Conservation (phyloP, 2,329 filamentous ascomycete genomes). For the Hymenoscyphus scutula region DNA sequence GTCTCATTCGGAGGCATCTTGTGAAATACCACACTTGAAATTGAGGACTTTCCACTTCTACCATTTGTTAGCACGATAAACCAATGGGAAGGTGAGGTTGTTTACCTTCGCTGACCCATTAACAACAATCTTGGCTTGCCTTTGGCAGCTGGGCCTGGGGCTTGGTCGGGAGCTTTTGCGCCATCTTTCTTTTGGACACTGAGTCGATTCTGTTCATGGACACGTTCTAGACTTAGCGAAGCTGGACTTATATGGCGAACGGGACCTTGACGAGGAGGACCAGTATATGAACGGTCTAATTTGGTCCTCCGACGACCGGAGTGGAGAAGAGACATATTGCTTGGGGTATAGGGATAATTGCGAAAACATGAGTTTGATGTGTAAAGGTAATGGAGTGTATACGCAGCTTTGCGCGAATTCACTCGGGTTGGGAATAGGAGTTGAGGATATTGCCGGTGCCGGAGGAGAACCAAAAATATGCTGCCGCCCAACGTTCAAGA, state of each 20-base stretch:
- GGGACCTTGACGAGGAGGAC: conserved; percentile 36
- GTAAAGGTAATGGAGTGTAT: conserved; percentile 6
- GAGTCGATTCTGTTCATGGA: conserved; percentile 59
- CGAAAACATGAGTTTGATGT: conserved; percentile 5
- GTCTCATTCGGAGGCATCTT: conserved; percentile 96
- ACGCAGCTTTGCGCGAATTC: conserved; percentile 29
- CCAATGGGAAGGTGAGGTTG: conserved; percentile 11
- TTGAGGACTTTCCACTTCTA: conserved; percentile 97
- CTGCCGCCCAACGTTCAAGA: conserved; percentile 8
- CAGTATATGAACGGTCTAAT: conserved; percentile 32
- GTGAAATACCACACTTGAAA: conserved; percentile 98
- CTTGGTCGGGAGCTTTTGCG: conserved; percentile 47
- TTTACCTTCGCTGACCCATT: conserved; percentile 92
- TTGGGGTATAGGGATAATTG: conserved; percentile 10
- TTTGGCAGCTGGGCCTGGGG: conserved; percentile 49
- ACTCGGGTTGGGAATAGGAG: neutral
- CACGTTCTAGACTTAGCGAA: conserved; percentile 61
- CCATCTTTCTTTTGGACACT: conserved; percentile 46
- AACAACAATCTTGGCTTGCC: conserved; percentile 80
- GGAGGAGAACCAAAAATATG: conserved; percentile 1
- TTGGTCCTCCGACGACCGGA: conserved; percentile 33
- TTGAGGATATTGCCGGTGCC: neutral
- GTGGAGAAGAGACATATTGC: conserved; percentile 31
- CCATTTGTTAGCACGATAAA: conserved; percentile 24
- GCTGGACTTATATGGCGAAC: conserved; percentile 52